A percentile compares a stretch with the other conserved stretches of the same genome.
Evolutionary conservation across 2,329 filamentous ascomycete species (phyloP).

Genomic region (Colletotrichum tamarilloi): DNA sequence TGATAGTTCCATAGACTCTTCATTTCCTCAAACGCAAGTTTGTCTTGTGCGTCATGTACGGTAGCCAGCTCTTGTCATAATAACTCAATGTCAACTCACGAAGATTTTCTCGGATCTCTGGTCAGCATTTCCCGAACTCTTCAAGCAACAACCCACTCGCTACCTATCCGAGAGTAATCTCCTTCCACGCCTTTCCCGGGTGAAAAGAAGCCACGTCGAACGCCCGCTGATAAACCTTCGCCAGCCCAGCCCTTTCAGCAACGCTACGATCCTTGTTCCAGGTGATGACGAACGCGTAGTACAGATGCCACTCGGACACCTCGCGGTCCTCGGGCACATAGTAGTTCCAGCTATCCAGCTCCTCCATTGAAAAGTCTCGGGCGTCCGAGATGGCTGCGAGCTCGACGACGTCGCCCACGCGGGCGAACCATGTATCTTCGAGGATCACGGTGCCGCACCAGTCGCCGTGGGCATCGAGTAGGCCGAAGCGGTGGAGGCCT

Average conservation of each 20-base stretch:
- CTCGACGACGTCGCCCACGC: neutral
- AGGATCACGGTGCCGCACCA: neutral
- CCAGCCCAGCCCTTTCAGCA: neutral
- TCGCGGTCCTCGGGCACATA: neutral
- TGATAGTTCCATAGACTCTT: neutral
- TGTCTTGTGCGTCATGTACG: neutral
- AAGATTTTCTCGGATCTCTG: too few relatives aligned
- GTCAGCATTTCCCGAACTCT: too few relatives aligned
- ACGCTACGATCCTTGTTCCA: neutral
- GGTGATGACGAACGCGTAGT: neutral
- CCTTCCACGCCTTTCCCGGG: neutral
- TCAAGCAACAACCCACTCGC: too few relatives aligned
- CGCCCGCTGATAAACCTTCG: neutral
- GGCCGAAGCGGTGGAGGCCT: constrained; percentile 1
- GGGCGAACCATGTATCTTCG: neutral
- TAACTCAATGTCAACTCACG: neutral
- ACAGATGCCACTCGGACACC: neutral
- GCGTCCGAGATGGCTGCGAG: neutral
- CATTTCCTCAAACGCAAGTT: neutral
- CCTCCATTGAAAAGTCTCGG: neutral
- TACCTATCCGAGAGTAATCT: neutral
- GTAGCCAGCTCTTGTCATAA: neutral
- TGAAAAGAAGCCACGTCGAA: constrained; percentile 1
- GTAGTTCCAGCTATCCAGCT: neutral
- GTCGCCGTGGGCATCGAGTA: neutral